A percentile compares a stretch with the other conserved stretches of the same genome.
phyloP scores from a whole-genome alignment of 768 basidiomycete genomes.

The Auriscalpium microsporum region DNA sequence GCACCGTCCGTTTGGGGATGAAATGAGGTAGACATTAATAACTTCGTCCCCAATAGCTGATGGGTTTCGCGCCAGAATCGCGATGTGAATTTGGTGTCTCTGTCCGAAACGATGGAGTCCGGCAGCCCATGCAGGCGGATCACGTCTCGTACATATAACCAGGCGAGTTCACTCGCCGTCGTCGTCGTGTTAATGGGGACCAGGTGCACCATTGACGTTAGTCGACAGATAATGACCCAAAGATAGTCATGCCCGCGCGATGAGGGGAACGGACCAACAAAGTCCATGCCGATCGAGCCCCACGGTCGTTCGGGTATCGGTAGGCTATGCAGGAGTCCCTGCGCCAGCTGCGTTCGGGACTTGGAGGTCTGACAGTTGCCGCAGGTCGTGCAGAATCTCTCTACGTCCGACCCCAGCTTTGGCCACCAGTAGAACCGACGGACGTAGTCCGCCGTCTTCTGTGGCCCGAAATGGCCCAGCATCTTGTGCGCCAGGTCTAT shows the following conservation, averaged over 20 bases:
- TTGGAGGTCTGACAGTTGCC: too few relatives aligned
- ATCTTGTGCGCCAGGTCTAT: too few relatives aligned
- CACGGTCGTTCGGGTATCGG: too few relatives aligned
- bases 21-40: not conserved
- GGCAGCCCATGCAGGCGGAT: not conserved
- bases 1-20: conserved; percentile 1
- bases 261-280: not conserved
- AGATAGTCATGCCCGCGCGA: not conserved
- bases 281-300: not conserved
- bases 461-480: too few relatives aligned
- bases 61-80: not conserved
- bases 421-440: too few relatives aligned
- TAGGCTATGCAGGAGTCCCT: too few relatives aligned
- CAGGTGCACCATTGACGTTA: not conserved
- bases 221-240: not conserved
- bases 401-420: too few relatives aligned
- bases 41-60: not conserved
- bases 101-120: not conserved
- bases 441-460: too few relatives aligned
- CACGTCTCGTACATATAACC: not conserved
- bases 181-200: not conserved
- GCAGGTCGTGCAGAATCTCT: too few relatives aligned
- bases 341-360: too few relatives aligned
- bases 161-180: not conserved
- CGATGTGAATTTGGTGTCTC: not conserved